Conservation (phyloP, 441 rosid genomes). For the Bruguiera hainesii region DNA sequence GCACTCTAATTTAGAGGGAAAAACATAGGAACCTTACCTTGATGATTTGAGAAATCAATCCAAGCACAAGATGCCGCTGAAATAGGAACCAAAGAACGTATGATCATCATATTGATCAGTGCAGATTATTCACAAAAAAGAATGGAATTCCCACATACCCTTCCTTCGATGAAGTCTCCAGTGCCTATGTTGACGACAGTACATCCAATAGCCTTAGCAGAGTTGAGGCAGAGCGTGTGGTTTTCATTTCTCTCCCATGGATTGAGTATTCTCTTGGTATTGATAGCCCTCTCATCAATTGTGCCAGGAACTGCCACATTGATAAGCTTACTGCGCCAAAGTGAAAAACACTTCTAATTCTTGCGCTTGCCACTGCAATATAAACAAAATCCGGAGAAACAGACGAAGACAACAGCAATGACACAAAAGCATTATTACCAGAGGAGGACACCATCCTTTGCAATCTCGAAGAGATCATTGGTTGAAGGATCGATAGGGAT, state of each 20-base stretch:
- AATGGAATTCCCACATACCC: slow-evolving; percentile 47
- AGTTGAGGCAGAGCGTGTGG: slow-evolving; percentile 91
- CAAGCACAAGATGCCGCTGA: slow-evolving; percentile 94
- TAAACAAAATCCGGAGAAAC: background rate
- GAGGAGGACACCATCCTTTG: slow-evolving; percentile 88
- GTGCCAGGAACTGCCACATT: slow-evolving; percentile 98
- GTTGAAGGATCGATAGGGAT: slow-evolving; percentile 83
- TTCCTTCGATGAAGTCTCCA: slow-evolving; percentile 89
- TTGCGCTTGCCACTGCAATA: slow-evolving; percentile 3
- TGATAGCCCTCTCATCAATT: slow-evolving; percentile 93
- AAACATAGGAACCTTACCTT: slow-evolving; percentile 49
- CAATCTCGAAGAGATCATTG: slow-evolving; percentile 84
- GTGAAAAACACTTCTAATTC: slow-evolving; percentile 4
- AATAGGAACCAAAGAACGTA: slow-evolving; percentile 26
- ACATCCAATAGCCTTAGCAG: slow-evolving; percentile 98
- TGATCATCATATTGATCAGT: slow-evolving; percentile 10
- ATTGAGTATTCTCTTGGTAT: slow-evolving; percentile 89
- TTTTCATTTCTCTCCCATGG: slow-evolving; percentile 99
- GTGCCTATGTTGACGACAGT: slow-evolving; percentile 96
- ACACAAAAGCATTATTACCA: slow-evolving; percentile 44
- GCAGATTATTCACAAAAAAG: background rate
- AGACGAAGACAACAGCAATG: background rate
- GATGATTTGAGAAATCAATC: slow-evolving; percentile 91
- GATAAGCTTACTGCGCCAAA: slow-evolving; percentile 80
- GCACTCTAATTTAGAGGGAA: background rate